Evolutionary conservation across 768 basidiomycete species (phyloP).

Genomic region (Termitomyces sp.): DNA sequence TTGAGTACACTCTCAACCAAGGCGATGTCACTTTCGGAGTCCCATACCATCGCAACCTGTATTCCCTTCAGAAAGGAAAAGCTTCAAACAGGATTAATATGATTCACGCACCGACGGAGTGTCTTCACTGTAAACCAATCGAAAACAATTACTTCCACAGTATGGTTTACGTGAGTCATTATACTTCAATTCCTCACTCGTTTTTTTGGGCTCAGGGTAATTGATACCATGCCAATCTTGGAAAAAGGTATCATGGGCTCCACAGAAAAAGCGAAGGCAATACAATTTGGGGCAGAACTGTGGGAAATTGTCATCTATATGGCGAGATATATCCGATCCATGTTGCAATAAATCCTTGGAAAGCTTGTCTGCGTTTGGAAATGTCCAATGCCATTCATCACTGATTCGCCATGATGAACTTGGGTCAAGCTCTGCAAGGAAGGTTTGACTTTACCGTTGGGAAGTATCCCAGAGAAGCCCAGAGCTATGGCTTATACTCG

Average conservation of each 20-base stretch:
- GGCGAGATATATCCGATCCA: conserved; percentile 21
- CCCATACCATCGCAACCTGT: conserved; percentile 21
- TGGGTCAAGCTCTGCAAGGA: neutral
- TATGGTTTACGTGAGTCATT: neutral
- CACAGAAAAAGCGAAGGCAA: conserved; percentile 36
- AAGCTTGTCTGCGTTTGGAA: conserved; percentile 6
- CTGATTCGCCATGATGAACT: conserved; percentile 15
- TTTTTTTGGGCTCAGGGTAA: conserved; percentile 9
- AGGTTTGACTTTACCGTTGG: conserved; percentile 31
- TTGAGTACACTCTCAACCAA: conserved; percentile 31
- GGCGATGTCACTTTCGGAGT: conserved; percentile 16
- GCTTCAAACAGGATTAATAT: neutral
- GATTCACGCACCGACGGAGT: neutral
- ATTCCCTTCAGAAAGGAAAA: neutral
- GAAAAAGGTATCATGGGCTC: conserved; percentile 25
- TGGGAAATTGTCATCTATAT: conserved; percentile 24
- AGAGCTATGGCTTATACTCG: conserved; percentile 17
- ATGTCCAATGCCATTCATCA: conserved; percentile 33
- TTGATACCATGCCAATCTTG: conserved; percentile 5
- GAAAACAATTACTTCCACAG: conserved; percentile 19
- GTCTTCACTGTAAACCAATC: conserved; percentile 5
- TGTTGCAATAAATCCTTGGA: conserved; percentile 13
- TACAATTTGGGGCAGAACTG: conserved; percentile 42
- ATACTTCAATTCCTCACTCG: conserved; percentile 7
- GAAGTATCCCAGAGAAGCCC: conserved; percentile 38